Conservation (phyloP, 2,329 filamentous ascomycete genomes). For the Beauveria brongniartii region DNA sequence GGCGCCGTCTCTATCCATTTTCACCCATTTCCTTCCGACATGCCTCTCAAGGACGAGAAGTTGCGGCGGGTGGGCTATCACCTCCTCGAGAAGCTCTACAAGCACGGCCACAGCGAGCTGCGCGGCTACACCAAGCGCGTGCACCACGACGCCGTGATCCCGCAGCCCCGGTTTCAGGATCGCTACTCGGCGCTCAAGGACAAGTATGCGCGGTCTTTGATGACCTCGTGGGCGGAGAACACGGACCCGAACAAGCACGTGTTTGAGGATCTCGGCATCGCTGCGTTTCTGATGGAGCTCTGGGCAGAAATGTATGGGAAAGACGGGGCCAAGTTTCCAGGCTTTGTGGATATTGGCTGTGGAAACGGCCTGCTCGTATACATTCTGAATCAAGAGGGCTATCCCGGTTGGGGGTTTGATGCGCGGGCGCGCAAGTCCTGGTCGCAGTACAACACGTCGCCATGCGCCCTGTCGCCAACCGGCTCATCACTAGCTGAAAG, state of each 20-base stretch:
- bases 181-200: constrained; percentile 75
- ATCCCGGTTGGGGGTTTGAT: constrained; percentile 83
- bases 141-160: constrained; percentile 72
- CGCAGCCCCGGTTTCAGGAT: constrained; percentile 70
- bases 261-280: constrained; percentile 87
- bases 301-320: constrained; percentile 75
- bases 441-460: constrained; percentile 52
- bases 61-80: constrained; percentile 60
- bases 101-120: constrained; percentile 60
- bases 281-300: constrained; percentile 85
- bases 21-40: constrained; percentile 35
- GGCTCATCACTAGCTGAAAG: constrained; percentile 33
- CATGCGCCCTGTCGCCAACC: constrained; percentile 19
- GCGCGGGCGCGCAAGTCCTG: constrained; percentile 81
- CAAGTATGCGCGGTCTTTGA: constrained; percentile 64
- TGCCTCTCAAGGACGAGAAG: constrained; percentile 26
- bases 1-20: constrained; percentile 55
- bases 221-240: constrained; percentile 72
- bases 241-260: constrained; percentile 89
- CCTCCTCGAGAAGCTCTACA: constrained; percentile 60
- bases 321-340: constrained; percentile 51
- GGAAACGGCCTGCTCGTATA: constrained; percentile 88
- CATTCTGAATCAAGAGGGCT: constrained; percentile 74
- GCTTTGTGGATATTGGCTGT: constrained; percentile 93
- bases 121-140: constrained; percentile 72